Evolutionary conservation across 2,329 filamentous ascomycete species (phyloP).

Genomic region (Trichoderma sp.): DNA sequence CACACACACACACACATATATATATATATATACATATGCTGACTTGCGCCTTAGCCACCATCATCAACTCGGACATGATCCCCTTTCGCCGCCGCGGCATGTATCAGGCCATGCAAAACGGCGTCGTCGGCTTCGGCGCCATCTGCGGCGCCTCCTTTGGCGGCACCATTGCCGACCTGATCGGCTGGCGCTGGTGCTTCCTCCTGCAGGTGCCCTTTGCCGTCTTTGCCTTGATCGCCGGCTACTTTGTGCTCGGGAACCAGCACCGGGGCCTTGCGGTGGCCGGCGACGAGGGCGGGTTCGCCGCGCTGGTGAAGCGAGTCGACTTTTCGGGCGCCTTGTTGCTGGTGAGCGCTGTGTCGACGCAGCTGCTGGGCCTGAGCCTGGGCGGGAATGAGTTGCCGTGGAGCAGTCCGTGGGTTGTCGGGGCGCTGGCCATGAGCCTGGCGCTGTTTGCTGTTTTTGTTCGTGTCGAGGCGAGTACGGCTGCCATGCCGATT

Average conservation of each 20-base stretch:
- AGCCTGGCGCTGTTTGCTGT: slow-evolving; percentile 46
- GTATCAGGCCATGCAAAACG: slow-evolving; percentile 64
- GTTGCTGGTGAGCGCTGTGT: slow-evolving; percentile 59
- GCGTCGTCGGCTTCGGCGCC: slow-evolving; percentile 61
- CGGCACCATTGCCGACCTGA: slow-evolving; percentile 62
- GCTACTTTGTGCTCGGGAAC: slow-evolving; percentile 51
- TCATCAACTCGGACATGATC: slow-evolving; percentile 66
- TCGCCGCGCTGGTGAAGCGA: slow-evolving; percentile 50
- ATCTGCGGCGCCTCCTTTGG: slow-evolving; percentile 65
- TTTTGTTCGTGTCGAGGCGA: slow-evolving; percentile 53
- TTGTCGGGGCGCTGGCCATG: slow-evolving; percentile 47
- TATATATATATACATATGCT: not conserved
- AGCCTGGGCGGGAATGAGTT: slow-evolving; percentile 59
- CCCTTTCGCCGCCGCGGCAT: slow-evolving; percentile 57
- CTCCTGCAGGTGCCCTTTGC: slow-evolving; percentile 63
- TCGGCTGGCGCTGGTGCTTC: slow-evolving; percentile 71
- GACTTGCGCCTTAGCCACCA: slow-evolving; percentile 38
- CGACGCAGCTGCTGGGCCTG: slow-evolving; percentile 56
- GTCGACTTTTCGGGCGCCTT: slow-evolving; percentile 61
- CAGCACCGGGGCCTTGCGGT: slow-evolving; percentile 29
- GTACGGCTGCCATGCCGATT: slow-evolving; percentile 53
- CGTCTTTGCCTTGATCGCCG: slow-evolving; percentile 54
- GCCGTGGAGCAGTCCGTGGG: slow-evolving; percentile 52
- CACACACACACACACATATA: too few relatives aligned
- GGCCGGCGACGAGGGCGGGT: slow-evolving; percentile 28